phyloP scores from a whole-genome alignment of 257 asterid genomes.

The Thymus mandschuricus region DNA sequence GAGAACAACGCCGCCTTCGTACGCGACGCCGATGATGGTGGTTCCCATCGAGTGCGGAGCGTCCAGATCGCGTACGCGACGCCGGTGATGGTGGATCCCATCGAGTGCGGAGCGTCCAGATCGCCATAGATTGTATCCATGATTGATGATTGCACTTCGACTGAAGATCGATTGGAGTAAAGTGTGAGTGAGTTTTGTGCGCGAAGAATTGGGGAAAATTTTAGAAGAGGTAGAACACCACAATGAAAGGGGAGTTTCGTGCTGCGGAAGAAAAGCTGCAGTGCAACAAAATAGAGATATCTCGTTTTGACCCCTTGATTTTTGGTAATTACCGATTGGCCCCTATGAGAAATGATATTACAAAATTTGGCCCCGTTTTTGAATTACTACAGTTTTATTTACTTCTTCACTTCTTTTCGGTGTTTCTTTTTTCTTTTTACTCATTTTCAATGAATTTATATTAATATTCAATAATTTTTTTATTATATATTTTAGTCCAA shows the following conservation, averaged over 20 bases:
- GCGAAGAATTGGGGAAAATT: neutral
- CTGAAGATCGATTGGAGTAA: conserved; percentile 17
- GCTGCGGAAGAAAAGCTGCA: conserved; percentile 33
- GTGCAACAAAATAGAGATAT: too few relatives aligned
- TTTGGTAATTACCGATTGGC: too few relatives aligned
- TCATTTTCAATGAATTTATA: too few relatives aligned
- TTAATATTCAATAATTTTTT: too few relatives aligned
- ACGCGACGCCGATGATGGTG: conserved; percentile 88
- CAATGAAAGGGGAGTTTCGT: conserved; percentile 27
- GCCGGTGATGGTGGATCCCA: conserved; percentile 92
- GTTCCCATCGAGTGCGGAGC: conserved; percentile 45
- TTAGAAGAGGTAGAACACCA: neutral
- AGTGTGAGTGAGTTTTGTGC: neutral
- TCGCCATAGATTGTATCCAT: conserved; percentile 62
- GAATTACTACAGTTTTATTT: too few relatives aligned
- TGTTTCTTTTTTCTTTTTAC: too few relatives aligned
- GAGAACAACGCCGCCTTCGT: conserved; percentile 87
- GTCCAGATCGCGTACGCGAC: conserved; percentile 52
- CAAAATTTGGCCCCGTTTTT: neutral
- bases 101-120: conserved; percentile 70
- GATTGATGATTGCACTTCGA: conserved; percentile 29
- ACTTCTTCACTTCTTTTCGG: too few relatives aligned
- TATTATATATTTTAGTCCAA: too few relatives aligned
- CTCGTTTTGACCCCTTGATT: neutral
- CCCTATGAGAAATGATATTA: neutral